Evolutionary conservation across 2,329 filamentous ascomycete species (phyloP), one percentile per base, ranked within the genome.

Genomic region (Zarea fungicola): DNA sequence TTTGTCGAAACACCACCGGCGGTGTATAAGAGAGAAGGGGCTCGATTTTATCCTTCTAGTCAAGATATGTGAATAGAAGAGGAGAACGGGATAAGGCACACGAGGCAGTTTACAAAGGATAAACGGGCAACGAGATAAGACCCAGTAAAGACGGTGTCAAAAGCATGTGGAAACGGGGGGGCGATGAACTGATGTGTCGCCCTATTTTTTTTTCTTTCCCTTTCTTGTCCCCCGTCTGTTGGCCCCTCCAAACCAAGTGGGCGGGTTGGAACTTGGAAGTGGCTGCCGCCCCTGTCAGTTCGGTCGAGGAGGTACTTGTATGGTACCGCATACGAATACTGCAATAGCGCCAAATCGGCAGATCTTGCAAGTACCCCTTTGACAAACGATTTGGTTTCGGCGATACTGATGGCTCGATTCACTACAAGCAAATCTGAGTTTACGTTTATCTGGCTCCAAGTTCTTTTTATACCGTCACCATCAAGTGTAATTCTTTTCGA

Each of bases 131-230:
- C 40, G 14, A 40, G 13, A 19, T 19, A 22, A 35, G 19, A 16
- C 32, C 36, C 16, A 37, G 44, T 34, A 25, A n/a, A 22, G 43
- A 31, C 25, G 34, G 23, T 25, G 43, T n/a, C n/a, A 32, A 35
- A 48, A 48, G 45, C 45, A 48, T 48, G 45, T 48, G 45, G 45
- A 48, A 48, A 48, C 45, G 29, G 45, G 45, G 45, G 45, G 37
- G 10, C 14, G 29, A 48, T 48, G 45, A 42, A 48, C 45, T 48
- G 45, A 48, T 42, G 36, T 11, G 37, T 42, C 36, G 45, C 37
- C 42, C 28, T 48, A 21, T 14, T 16, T 31, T n/a, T 42, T 41
- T 41, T 48, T 23, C 29, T 21, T n/a, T 48, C 29, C 4, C 11
- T 10, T 32, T 22, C 21, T 18, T 11, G 9, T 42, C 26, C 26